phyloP scores from a whole-genome alignment of 495 filamentous ascomycete species.

The Pseudevernia furfuracea region DNA sequence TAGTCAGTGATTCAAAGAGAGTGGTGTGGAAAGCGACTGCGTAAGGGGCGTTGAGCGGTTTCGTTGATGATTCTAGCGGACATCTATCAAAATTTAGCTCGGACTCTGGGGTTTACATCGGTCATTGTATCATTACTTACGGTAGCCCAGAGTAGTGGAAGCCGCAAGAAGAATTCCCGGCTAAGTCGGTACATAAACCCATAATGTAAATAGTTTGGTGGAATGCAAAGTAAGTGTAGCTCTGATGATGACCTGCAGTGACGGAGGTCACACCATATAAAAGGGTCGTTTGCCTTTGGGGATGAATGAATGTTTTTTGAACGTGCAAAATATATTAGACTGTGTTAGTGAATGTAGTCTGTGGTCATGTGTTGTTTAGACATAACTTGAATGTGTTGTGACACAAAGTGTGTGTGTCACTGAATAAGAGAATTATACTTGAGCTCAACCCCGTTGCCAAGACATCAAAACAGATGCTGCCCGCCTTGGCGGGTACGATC shows the following conservation, averaged over 20 bases:
- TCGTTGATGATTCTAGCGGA: neutral
- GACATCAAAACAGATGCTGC: neutral
- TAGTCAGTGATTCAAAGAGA: neutral
- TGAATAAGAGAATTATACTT: neutral
- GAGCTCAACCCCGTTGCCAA: neutral
- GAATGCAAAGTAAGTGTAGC: neutral
- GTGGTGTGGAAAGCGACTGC: neutral
- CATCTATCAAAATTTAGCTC: neutral
- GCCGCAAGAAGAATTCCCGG: neutral
- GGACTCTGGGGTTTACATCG: neutral
- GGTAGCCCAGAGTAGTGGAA: conserved; percentile 3
- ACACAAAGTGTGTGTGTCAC: too few relatives aligned
- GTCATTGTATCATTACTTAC: neutral
- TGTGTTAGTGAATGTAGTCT: neutral
- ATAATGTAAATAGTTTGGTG: neutral
- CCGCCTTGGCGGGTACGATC: too few relatives aligned
- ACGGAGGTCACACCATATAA: neutral
- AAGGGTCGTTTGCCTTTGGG: neutral
- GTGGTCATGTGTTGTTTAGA: neutral
- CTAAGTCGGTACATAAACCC: neutral
- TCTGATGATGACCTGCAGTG: neutral
- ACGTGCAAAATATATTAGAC: neutral
- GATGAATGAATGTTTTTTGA: neutral
- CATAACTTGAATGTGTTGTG: too few relatives aligned
- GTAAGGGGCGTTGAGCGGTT: neutral